Percentiles rank a stretch among this genome's conserved stretches.
Evolutionary conservation across 306 rosid genomes (phyloP).

Genomic region (Cicer bijugum): DNA sequence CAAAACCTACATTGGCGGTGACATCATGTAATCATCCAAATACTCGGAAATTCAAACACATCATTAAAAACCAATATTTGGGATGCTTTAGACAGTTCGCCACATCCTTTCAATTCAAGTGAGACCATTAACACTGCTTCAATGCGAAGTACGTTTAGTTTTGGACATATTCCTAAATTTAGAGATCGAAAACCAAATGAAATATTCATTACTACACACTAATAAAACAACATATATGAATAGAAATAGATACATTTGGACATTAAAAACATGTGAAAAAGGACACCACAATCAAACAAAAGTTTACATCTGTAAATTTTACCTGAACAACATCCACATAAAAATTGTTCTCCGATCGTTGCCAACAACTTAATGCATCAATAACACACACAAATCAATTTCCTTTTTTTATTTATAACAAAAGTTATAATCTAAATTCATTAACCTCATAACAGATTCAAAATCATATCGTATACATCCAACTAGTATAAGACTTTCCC

Average conservation of each 20-base stretch:
- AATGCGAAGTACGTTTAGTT: too few species aligned
- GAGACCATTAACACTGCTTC: too few species aligned
- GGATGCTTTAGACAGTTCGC: not conserved
- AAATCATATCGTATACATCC: constrained; percentile 79
- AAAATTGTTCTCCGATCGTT: constrained; percentile 39
- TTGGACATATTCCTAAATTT: too few species aligned
- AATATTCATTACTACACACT: too few species aligned
- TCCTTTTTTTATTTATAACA: not conserved
- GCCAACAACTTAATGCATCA: too few species aligned
- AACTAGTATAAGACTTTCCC: constrained; percentile 73
- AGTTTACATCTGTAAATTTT: constrained; percentile 39
- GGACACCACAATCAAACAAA: constrained; percentile 22
- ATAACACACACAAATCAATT: too few species aligned
- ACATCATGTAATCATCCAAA: constrained; percentile 35
- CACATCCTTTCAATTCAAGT: too few species aligned
- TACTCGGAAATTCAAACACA: constrained; percentile 11
- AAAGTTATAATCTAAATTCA: not conserved
- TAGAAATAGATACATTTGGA: too few species aligned
- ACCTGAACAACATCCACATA: constrained; percentile 92
- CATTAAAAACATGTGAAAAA: constrained; percentile 52
- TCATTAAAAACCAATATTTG: constrained; percentile 31
- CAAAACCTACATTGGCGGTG: constrained; percentile 68
- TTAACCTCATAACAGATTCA: not conserved
- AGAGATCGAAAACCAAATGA: too few species aligned
- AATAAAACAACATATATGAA: too few species aligned